These are phyloP conservation scores for Xylaria multiplex DNA, from an alignment of 2,329 filamentous ascomycete genomes.

Conservation along the genomic window DNA sequence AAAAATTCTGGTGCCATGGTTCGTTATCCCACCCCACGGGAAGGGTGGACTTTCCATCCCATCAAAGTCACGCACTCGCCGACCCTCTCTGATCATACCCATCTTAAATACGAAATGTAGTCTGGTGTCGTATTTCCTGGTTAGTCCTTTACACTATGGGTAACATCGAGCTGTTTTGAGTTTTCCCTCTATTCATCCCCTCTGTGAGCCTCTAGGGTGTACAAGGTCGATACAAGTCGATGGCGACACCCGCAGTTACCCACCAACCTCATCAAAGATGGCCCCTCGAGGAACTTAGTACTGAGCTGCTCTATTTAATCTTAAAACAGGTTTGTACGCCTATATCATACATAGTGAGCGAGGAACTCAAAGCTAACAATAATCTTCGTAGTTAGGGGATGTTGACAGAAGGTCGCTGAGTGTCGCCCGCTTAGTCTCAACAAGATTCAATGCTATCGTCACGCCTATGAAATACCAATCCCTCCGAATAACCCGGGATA, in stretches of 20 bases:
- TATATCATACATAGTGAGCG: neutral
- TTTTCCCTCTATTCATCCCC: neutral
- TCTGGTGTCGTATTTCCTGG: neutral
- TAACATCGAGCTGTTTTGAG: conserved; percentile 12
- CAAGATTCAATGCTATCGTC: conserved; percentile 54
- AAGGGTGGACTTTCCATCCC: conserved; percentile 11
- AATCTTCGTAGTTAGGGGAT: conserved; percentile 51
- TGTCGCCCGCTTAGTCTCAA: conserved; percentile 52
- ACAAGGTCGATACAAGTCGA: conserved; percentile 27
- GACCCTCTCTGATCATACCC: neutral
- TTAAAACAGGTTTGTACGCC: conserved; percentile 52
- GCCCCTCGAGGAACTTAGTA: conserved; percentile 53
- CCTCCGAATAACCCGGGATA: conserved; percentile 52
- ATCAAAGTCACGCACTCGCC: conserved; percentile 5
- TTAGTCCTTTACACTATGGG: conserved; percentile 5
- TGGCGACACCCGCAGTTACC: conserved; percentile 32
- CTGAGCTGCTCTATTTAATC: conserved; percentile 56
- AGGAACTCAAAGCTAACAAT: conserved; percentile 29
- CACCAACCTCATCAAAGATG: conserved; percentile 35
- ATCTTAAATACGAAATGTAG: conserved; percentile 19
- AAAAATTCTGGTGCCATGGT: conserved; percentile 19
- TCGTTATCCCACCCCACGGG: conserved; percentile 5
- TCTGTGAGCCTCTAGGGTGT: conserved; percentile 10
- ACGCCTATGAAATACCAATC: conserved; percentile 56
- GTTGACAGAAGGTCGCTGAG: conserved; percentile 51